Percentiles rank a stretch among this genome's conserved stretches.
These are phyloP conservation scores for Gnomoniopsis smithogilvyi DNA, from an alignment of 2,329 filamentous ascomycete species.

Conservation along the genomic window DNA sequence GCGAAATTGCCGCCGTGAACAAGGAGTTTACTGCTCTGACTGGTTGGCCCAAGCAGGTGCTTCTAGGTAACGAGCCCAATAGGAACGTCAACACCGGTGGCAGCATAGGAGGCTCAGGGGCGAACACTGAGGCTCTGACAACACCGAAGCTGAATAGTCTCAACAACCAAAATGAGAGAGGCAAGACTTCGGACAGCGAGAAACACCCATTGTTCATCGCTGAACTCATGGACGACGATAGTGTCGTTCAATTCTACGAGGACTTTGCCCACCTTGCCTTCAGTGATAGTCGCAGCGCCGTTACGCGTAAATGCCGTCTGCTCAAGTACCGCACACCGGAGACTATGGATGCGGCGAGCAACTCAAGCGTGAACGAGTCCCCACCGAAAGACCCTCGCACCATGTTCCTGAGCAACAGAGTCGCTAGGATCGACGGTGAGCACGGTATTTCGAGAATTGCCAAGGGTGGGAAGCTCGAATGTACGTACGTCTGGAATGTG, in stretches of 20 bases:
- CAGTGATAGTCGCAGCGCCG: slow-evolving; percentile 81
- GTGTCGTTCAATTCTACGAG: slow-evolving; percentile 91
- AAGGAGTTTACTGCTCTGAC: slow-evolving; percentile 97
- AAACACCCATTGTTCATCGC: slow-evolving; percentile 84
- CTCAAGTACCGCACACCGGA: slow-evolving; percentile 86
- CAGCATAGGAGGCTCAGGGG: slow-evolving; percentile 36
- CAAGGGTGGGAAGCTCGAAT: slow-evolving; percentile 87
- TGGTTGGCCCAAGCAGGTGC: slow-evolving; percentile 86
- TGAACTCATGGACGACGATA: slow-evolving; percentile 90
- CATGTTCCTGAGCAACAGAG: slow-evolving; percentile 56
- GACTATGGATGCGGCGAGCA: slow-evolving; percentile 34
- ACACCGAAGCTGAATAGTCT: slow-evolving; percentile 50
- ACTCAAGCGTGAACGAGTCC: slow-evolving; percentile 31
- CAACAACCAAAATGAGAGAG: slow-evolving; percentile 32
- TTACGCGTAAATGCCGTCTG: slow-evolving; percentile 78
- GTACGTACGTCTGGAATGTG: slow-evolving; percentile 95
- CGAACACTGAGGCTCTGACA: slow-evolving; percentile 38
- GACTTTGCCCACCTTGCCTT: slow-evolving; percentile 93
- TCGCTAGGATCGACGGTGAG: slow-evolving; percentile 65
- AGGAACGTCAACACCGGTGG: slow-evolving; percentile 77
- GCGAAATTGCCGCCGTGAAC: slow-evolving; percentile 91
- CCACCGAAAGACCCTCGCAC: slow-evolving; percentile 42
- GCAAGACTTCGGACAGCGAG: slow-evolving; percentile 42
- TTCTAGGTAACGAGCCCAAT: slow-evolving; percentile 85
- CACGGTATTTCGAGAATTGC: slow-evolving; percentile 79